phyloP scores from a whole-genome alignment of 2,329 filamentous ascomycete genomes.

The Fusarium sp. region DNA sequence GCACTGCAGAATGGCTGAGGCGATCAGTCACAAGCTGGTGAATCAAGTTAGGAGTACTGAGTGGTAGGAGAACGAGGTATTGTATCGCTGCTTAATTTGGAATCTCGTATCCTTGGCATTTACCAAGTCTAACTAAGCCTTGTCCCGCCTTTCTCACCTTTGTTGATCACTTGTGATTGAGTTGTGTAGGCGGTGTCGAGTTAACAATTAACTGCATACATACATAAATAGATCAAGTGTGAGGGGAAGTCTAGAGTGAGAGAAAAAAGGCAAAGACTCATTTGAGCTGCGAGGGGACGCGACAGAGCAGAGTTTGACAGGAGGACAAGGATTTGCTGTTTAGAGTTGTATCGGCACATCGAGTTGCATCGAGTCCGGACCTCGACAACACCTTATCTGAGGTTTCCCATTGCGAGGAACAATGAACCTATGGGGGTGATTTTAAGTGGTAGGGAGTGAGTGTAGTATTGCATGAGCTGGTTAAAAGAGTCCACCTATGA shows the following conservation, averaged over 20 bases:
- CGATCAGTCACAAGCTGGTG: slow-evolving; percentile 27
- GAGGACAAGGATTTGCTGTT: slow-evolving; percentile 15
- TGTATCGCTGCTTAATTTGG: slow-evolving; percentile 19
- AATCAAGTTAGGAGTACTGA: slow-evolving; percentile 15
- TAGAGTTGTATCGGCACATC: slow-evolving; percentile 43
- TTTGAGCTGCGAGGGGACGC: not conserved
- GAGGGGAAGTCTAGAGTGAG: not conserved
- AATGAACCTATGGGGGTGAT: slow-evolving; percentile 12
- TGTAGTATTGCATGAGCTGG: slow-evolving; percentile 27
- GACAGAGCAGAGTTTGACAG: slow-evolving; percentile 21
- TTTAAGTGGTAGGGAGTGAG: not conserved
- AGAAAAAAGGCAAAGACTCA: not conserved
- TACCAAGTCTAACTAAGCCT: not conserved
- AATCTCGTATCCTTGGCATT: slow-evolving; percentile 16
- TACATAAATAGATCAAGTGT: not conserved
- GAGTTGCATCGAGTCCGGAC: slow-evolving; percentile 29
- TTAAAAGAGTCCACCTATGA: slow-evolving; percentile 25
- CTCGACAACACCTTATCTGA: slow-evolving; percentile 43
- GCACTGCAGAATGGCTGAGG: slow-evolving; percentile 16
- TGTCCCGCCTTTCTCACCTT: slow-evolving; percentile 20
- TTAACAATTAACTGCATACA: slow-evolving; percentile 8
- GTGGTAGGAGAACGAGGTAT: slow-evolving; percentile 29
- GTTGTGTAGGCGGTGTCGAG: slow-evolving; percentile 27
- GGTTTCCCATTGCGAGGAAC: slow-evolving; percentile 3
- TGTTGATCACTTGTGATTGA: slow-evolving; percentile 2